Evolutionary conservation across 768 basidiomycete genomes (phyloP), one percentile per base, ranked within the genome.

Genomic region (Termitomyces heimii): DNA sequence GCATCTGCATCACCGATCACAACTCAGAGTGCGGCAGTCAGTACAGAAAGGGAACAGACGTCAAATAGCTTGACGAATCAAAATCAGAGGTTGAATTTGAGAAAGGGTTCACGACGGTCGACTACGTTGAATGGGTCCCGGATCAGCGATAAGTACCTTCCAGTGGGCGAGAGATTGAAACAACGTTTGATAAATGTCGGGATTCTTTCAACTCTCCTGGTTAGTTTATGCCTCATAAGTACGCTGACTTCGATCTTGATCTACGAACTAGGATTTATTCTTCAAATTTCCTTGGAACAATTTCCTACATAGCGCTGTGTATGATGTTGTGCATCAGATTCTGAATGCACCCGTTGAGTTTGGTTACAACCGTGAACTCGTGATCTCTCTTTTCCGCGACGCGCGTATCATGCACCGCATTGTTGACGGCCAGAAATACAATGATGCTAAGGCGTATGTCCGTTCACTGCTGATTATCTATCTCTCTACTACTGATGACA

Each of bases 281-380:
- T 98, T 98, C 68, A 87, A 89, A 59, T 97, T 88, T 65, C 94
- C 95, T 0, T 93, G 92, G 88, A 98, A 99, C 72, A 98, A 98
- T 68, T 98, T 98, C 70, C 73, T 98, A 31, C 97, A 99, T 68
- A 94, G 92, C 65, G 88, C 94, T 31, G 93, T 97, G 18, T 98
- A 98, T 67, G 97, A 99, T 68, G 76, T 97, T 57, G 78, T 98
- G 1, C 97, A 98, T 67, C 97, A 98, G 70, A 87, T 98, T 45
- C 79, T 99, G 55, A 95, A 91, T 1, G 95, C 94, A 14, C 83
- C 86, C 26, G 81, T 94, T 22, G 90, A 94, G 45, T 77, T 77
- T n/a, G 87, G 91, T 4, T 78, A 84, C 52, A 97, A 97, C 65
- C 84, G 92, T 56, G 88, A 94, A 62, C 79, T 98, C 32, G 85